Evolutionary conservation across 83 land plant genomes (phyloP), one percentile per base, ranked within the genome.

Genomic region (Larix sibirica): DNA sequence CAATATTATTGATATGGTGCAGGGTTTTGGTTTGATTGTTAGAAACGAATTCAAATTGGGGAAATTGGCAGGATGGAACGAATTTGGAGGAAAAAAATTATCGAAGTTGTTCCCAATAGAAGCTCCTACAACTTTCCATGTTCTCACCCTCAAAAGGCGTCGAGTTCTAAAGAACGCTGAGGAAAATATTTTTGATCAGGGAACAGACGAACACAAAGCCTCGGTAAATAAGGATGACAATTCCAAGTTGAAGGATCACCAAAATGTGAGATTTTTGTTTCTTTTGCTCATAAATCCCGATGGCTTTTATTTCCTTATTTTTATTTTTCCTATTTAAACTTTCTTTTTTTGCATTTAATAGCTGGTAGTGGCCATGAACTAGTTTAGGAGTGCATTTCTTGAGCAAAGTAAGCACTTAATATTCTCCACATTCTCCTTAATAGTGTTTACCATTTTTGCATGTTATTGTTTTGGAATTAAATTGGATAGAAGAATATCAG

Each of bases 161-260:
- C 81, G 26, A 69, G 76, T 17, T 16, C 50, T 14, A 24, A 4
- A 28, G 73, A 20, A 81, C 21, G 0, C 8, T 16, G 20, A 24
- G n/a, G 17, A 23, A 23, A 17, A 31, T 1, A 0, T 64, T n/a
- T 80, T 67, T 61, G 69, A 58, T 12, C 70, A 5, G 23, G 23
- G 84, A 95, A 95, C 84, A 92, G 54, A 95, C 95, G 9, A 61
- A 87, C 63, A 85, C 95, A 20, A 89, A 92, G 94, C 89, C 95
- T 62, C 54, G 54, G 54, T 9, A 7, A 47, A 47, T 3, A 9
- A 47, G 54, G 65, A 20, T 7, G 65, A 62, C 9, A 21, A 62
- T 20, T 24, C 65, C n/a, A 21, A 18, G 65, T 33, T 68, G 42
- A 33, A 38, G 36, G n/a, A 68, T 68, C n/a, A 68, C 18, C 73